Evolutionary conservation across 306 rosid species (phyloP), one percentile per base, ranked within the genome.

Genomic region (Chamaecrista fasciculata): DNA sequence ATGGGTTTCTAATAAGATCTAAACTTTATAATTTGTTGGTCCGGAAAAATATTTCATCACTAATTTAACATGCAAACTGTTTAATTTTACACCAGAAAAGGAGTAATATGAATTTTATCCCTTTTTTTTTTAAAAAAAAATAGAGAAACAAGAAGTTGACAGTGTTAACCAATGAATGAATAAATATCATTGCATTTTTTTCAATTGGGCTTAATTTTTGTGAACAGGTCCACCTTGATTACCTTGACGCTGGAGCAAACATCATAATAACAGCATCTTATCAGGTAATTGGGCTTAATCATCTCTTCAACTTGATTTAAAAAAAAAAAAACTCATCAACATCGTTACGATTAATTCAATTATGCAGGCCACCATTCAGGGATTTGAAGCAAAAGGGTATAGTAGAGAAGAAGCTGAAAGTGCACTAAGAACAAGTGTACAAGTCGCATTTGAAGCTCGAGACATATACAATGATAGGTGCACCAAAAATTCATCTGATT

Each of bases 221-320:
- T 59, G 52, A 69, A 66, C 80, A 93, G 98, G 98, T 93, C 9
- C 98, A 93, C 73, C 83, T 88, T 69, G 98, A 88, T 80, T 93
- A 93, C 74, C 96, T 93, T 67, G 85, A 83, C 11, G 91, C 97
- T 29, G 97, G 98, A 21, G 96, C 96, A 58, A 93, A 85, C 81
- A 83, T 93, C 71, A 86, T 93, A 56, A 48, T 80, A 25, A 90
- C 94, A 21, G 91, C 94, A 60, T 93, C 98, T 62, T 93, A 93
- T 83, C 98, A 93, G 91, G 97, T 93, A 79, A 39, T 56, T n/a
- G n/a, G n/a, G n/a, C n/a, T n/a, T 74, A 53, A 28, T 28, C 33
- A 28, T 28, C 33, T n/a, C n/a, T n/a, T n/a, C n/a, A n/a, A n/a
- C n/a, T n/a, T n/a, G n/a, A n/a, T n/a, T n/a, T n/a, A n/a, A n/a